Conservation (phyloP, 805 yeast species). For the Naumovozyma castellii region DNA sequence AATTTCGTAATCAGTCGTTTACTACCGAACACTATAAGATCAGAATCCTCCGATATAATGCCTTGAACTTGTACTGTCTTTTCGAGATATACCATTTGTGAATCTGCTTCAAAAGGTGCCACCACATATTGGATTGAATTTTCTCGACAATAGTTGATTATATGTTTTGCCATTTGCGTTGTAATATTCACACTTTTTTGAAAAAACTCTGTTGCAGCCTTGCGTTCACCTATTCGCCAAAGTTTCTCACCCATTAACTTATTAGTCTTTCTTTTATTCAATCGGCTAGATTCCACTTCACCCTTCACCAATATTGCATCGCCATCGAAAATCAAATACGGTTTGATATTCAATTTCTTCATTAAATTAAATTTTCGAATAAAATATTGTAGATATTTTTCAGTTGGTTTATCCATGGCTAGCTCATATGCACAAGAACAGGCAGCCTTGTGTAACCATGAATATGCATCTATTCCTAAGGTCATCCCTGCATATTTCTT, state of each 20-base stretch:
- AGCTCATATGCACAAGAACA: slow-evolving; percentile 74
- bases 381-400: slow-evolving; percentile 56
- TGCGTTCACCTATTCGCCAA: slow-evolving; percentile 39
- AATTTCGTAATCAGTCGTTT: slow-evolving; percentile 64
- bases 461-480: slow-evolving; percentile 83
- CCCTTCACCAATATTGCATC: slow-evolving; percentile 69
- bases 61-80: slow-evolving; percentile 66
- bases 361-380: slow-evolving; percentile 57
- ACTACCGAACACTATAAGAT: slow-evolving; percentile 80
- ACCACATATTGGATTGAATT: slow-evolving; percentile 61
- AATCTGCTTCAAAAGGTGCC: slow-evolving; percentile 96
- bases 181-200: slow-evolving; percentile 76
- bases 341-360: slow-evolving; percentile 52
- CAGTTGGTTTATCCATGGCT: slow-evolving; percentile 57
- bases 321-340: slow-evolving; percentile 89
- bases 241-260: slow-evolving; percentile 43
- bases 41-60: slow-evolving; percentile 87
- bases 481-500: slow-evolving; percentile 56
- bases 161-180: slow-evolving; percentile 76
- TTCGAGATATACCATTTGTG: slow-evolving; percentile 87
- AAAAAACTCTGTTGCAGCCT: slow-evolving; percentile 53
- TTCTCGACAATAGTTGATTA: slow-evolving; percentile 60
- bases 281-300: slow-evolving; percentile 57
- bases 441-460: slow-evolving; percentile 87
- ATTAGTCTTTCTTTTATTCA: slow-evolving; percentile 45